Conservation (phyloP, 2,329 filamentous ascomycete genomes). For the Exophiala alcalophila region DNA sequence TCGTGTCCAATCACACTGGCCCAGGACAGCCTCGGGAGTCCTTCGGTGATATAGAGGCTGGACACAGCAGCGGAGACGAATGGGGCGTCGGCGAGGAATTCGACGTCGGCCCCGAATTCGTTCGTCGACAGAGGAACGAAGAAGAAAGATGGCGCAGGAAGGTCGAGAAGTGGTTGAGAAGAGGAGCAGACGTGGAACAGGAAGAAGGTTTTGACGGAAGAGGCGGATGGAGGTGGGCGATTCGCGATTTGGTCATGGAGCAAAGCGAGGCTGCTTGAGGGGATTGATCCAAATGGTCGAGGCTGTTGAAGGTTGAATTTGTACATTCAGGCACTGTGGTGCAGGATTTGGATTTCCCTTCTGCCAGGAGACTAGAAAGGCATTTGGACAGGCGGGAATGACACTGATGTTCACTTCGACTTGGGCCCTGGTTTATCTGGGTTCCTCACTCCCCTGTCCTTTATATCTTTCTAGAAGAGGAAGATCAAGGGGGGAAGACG, state of each 20-base stretch:
- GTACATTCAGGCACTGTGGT: too few relatives aligned
- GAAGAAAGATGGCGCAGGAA: conserved; percentile 88
- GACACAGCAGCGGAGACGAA: conserved; percentile 50
- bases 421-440: too few relatives aligned
- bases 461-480: too few relatives aligned
- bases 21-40: conserved; percentile 23
- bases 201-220: conserved; percentile 47
- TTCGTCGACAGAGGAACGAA: conserved; percentile 82
- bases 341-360: too few relatives aligned
- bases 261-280: conserved; percentile 16
- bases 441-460: too few relatives aligned
- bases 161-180: conserved; percentile 77
- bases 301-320: too few relatives aligned
- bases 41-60: conserved; percentile 28
- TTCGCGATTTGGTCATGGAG: conserved; percentile 25
- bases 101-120: conserved; percentile 92
- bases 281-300: too few relatives aligned
- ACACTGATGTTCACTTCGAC: too few relatives aligned
- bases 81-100: conserved; percentile 96
- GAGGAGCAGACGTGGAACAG: conserved; percentile 39
- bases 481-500: too few relatives aligned
- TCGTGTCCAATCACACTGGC: conserved; percentile 21
- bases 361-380: too few relatives aligned
- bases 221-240: conserved; percentile 70
- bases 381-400: too few relatives aligned